These are phyloP conservation scores for Diaporthe eres DNA, from an alignment of 2,329 filamentous ascomycete species.

Conservation along the genomic window DNA sequence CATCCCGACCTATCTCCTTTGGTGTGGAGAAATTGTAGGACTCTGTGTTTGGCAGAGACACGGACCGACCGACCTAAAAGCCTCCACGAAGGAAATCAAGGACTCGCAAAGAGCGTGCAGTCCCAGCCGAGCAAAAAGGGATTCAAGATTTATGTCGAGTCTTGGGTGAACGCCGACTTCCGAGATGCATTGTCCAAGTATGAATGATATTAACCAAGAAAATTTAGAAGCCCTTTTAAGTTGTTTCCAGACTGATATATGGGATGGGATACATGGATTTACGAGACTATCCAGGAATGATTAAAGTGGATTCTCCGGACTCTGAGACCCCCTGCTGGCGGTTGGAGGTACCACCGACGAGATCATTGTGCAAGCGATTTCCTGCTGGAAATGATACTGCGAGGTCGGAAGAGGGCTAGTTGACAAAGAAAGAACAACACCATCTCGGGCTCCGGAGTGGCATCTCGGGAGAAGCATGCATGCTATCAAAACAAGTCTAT, in stretches of 20 bases:
- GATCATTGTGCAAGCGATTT: not conserved
- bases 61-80: too few species aligned
- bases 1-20: conserved; percentile 27
- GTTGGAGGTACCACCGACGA: not conserved
- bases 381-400: not conserved
- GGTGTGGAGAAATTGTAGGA: not conserved
- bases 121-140: not conserved
- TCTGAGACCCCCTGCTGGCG: not conserved
- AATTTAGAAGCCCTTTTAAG: not conserved
- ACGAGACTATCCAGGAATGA: not conserved
- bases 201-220: not conserved
- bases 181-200: too few species aligned
- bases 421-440: too few species aligned
- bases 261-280: not conserved
- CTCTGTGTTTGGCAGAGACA: too few species aligned
- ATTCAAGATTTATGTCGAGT: not conserved
- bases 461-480: too few species aligned
- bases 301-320: not conserved
- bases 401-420: not conserved
- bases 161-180: not conserved
- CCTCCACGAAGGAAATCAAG: not conserved
- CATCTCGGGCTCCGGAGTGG: too few species aligned
- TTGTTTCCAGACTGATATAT: not conserved
- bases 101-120: not conserved
- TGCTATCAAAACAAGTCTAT: too few species aligned